Conservation (phyloP, 768 basidiomycete genomes). For the Boletus rubropictus region DNA sequence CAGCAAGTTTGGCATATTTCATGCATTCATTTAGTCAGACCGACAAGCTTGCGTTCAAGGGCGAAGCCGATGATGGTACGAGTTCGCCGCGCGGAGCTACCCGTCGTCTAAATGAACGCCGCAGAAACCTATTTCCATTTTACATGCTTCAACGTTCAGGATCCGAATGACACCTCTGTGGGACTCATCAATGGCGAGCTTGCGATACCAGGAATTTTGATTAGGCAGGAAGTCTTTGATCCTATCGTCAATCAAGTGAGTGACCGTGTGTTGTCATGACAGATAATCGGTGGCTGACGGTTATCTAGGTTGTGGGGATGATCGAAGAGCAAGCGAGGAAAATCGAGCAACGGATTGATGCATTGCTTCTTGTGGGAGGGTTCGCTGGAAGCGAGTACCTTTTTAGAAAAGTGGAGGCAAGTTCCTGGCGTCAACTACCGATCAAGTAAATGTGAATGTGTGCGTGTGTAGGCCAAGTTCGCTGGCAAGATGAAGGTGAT, state of each 20-base stretch:
- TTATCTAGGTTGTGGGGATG: slow-evolving; percentile 61
- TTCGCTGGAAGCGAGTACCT: slow-evolving; percentile 85
- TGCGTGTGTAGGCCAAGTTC: slow-evolving; percentile 55
- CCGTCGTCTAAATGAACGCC: slow-evolving; percentile 8
- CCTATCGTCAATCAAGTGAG: slow-evolving; percentile 75
- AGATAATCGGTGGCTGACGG: slow-evolving; percentile 5
- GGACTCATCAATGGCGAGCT: slow-evolving; percentile 81
- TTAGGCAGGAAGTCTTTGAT: slow-evolving; percentile 82
- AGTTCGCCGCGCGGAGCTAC: slow-evolving; percentile 11
- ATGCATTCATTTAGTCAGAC: slow-evolving; percentile 88
- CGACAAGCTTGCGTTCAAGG: slow-evolving; percentile 74
- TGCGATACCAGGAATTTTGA: slow-evolving; percentile 70
- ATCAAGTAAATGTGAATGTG: slow-evolving; percentile 10
- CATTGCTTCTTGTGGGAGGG: slow-evolving; percentile 83
- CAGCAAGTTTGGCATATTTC: slow-evolving; percentile 78
- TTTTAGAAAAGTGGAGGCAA: slow-evolving; percentile 69
- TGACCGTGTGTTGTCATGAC: slow-evolving; percentile 6
- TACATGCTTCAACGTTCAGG: slow-evolving; percentile 84
- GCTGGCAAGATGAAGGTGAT: slow-evolving; percentile 62
- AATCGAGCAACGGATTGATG: slow-evolving; percentile 70
- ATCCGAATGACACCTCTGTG: slow-evolving; percentile 72
- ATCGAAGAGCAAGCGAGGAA: slow-evolving; percentile 70
- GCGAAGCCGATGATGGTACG: slow-evolving; percentile 68
- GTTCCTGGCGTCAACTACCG: slow-evolving; percentile 22
- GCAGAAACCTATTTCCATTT: slow-evolving; percentile 81